Base-by-base conservation (phyloP, 2,329 filamentous ascomycete species). In the Elsinoe arachidis region DNA sequence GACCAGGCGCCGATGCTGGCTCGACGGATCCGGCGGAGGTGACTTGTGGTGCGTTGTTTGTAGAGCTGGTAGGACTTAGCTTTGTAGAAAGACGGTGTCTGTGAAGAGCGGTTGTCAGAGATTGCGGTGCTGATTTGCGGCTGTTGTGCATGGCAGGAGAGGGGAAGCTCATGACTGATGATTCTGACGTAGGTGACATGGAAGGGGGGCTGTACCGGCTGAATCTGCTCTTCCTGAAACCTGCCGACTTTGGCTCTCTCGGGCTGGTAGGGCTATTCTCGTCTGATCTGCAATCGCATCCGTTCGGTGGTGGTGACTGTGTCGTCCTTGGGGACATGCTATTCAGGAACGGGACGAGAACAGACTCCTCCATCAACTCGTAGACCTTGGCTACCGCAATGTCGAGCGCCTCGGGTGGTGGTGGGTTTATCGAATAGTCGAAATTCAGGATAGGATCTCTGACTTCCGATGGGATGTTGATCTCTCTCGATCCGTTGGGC, bases 321-420 rank as follows among this genome's bases (percentile, higher is more conserved):
- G 54, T 47, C 17, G 54, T 39, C 10, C 38, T 41, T 1, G 76
- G 73, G 59, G 76, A 77, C 49, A 78, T 74, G 61, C 78, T 81
- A 71, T 96, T 92, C 56, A 97, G 79, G 68, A 97, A 99, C 0
- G 92, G 91, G 0, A 96, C 85, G 54, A 97, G 78, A 0, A 97
- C 88, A 2, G 91, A 96, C 69, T 97, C 93, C 66, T 96, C 95
- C 91, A 99, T 97, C 57, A 99, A 77, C 64, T 97, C 93, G 70
- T 92, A 91, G 39, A 96, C 88, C 60, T 96, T 95, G 61, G 82
- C 81, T 21, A 95, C 87, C 17, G 93, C 90, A 53, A 88, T 81
- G 60, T 95, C 87, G 14, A 99, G 77, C 56, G 84, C 82, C 39
- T 85, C 82, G 1, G 93, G 91, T 59, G 83, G 75, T 4, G 86